phyloP scores from a whole-genome alignment of 768 basidiomycete species.

The Punctularia strigosozonata region DNA sequence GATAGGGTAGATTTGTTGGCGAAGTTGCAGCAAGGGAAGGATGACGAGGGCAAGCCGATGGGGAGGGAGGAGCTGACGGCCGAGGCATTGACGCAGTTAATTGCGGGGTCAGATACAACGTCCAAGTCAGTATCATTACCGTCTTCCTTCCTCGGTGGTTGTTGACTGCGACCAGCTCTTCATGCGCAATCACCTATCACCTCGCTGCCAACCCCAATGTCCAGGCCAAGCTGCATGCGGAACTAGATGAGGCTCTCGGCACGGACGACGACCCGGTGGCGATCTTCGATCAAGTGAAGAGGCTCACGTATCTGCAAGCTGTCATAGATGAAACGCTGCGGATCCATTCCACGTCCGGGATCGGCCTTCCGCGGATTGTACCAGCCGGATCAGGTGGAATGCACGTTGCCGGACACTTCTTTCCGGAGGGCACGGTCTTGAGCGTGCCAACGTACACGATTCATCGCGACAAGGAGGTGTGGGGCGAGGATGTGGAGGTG shows the following conservation, averaged over 20 bases:
- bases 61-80: slow-evolving; percentile 76
- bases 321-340: slow-evolving; percentile 83
- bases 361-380: slow-evolving; percentile 74
- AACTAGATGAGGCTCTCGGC: slow-evolving; percentile 51
- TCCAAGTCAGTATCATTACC: slow-evolving; percentile 53
- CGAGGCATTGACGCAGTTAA: slow-evolving; percentile 76
- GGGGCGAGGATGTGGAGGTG: slow-evolving; percentile 68
- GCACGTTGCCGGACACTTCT: slow-evolving; percentile 40
- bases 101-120: slow-evolving; percentile 87
- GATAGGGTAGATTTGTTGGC: slow-evolving; percentile 75
- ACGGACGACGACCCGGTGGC: slow-evolving; percentile 52
- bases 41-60: slow-evolving; percentile 75
- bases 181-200: slow-evolving; percentile 82
- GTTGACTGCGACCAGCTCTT: slow-evolving; percentile 40
- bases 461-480: slow-evolving; percentile 57
- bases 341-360: slow-evolving; percentile 70
- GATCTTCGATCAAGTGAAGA: slow-evolving; percentile 59
- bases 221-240: slow-evolving; percentile 63
- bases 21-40: slow-evolving; percentile 69
- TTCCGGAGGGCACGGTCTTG: slow-evolving; percentile 66
- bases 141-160: background rate
- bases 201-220: slow-evolving; percentile 55
- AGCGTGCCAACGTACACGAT: slow-evolving; percentile 79
- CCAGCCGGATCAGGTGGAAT: slow-evolving; percentile 72
- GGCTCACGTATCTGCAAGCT: slow-evolving; percentile 70